phyloP scores from a whole-genome alignment of 345 rosid species.

The Eucalyptus coolabah region DNA sequence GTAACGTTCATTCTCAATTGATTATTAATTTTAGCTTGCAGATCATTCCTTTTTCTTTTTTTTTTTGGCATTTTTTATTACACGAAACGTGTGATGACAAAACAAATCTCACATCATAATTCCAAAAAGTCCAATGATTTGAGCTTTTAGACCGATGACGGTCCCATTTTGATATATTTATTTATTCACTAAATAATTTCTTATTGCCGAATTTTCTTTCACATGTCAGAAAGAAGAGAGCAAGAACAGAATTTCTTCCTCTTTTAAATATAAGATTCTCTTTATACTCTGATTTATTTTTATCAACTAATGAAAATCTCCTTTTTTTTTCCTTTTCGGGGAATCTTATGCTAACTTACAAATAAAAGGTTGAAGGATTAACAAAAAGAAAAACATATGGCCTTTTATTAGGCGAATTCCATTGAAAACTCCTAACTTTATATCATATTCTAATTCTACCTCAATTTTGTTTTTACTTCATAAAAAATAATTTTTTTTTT shows the following conservation, averaged over 20 bases:
- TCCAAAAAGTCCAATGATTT: background rate
- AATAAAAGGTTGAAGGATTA: no score
- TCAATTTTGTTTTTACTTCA: no score
- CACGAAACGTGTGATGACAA: background rate
- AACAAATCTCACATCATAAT: background rate
- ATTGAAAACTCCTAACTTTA: no score
- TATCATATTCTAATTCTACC: no score
- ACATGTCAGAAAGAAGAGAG: background rate
- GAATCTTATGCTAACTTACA: background rate
- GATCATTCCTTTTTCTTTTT: accelerated
- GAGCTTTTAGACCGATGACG: accelerated
- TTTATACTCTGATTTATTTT: no score
- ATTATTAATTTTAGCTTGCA: background rate
- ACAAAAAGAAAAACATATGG: no score
- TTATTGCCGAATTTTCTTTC: background rate
- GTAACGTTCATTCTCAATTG: background rate
- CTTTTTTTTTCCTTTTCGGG: background rate
- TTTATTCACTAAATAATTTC: background rate
- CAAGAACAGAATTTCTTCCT: background rate
- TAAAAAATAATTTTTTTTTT: no score
- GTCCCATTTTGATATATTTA: background rate
- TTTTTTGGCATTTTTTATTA: no score
- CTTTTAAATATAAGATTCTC: background rate
- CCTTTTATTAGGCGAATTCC: no score
- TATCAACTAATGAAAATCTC: background rate